Base-by-base conservation (phyloP, 805 yeast genomes). In the Ogataea neopini region DNA sequence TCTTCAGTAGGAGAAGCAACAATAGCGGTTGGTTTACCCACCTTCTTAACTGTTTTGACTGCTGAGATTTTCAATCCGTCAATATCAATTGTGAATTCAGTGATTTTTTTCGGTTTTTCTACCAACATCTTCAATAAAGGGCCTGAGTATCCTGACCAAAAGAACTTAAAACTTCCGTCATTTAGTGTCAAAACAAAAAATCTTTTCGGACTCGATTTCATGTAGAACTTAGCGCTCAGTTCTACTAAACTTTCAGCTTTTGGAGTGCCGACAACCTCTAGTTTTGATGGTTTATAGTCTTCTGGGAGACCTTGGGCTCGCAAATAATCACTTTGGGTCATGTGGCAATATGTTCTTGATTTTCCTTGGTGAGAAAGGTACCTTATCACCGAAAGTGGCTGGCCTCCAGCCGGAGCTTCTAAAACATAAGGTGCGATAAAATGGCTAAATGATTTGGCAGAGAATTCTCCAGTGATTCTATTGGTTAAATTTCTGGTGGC, bases 291-390 rank as follows among this genome's bases (percentile, higher is more conserved):
- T 25, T 20, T 17, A 9, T 20, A 37, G 13, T 22, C 20, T 7
- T 19, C 47, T 42, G 2, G 59, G 52, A 13, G 57, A 18, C 66
- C 66, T 0, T 69, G 61, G 13, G 69, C 60, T 17, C 55, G 59
- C 14, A 67, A 48, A 46, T 72, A 75, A 37, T 72, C 67, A 3
- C 66, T 60, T 39, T 74, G 73, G 0, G 83, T 72, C 51, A 82
- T 73, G 55, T 86, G 82, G 34, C 95, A 71, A 63, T 79, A 87
- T 54, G 81, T 86, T 58, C 87, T 85, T 48, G 76, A 73, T 53
- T 89, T 81, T 0, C 96, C 95, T 49, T 80, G 82, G 54, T 81
- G 81, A 59, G 87, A 95, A 49, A 80, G 79, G 14, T 83, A 82
- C 51, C 86, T 74, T 0, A 84, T 74, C 10, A 88, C 68, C 2